Base-by-base conservation (phyloP, 2,329 filamentous ascomycete species). In the Aspergillus viridinutans region DNA sequence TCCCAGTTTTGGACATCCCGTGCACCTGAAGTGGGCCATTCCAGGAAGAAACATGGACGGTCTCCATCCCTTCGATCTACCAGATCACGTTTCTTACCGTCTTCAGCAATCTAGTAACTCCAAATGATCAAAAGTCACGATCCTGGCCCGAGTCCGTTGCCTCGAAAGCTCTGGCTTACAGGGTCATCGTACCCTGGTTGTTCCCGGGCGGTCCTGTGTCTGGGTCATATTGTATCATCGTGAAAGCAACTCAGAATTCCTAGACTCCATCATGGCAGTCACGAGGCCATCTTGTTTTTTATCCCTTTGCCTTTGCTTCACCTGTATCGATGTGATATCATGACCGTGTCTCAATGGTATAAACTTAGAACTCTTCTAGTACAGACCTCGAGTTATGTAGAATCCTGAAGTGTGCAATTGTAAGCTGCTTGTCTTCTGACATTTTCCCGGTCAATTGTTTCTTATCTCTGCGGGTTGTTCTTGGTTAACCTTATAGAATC, bases 211-310 rank as follows among this genome's bases (percentile, higher is more conserved):
- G 54, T 58, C 52, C 54, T 25, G 51, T 58, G 61, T 61, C 60
- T 66, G 59, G 65, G 58, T 61, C 61, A 57, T 63, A 45, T 62
- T 61, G 65, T 62, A 59, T 64, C 62, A 68, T 64, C 53, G 65
- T 65, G 63, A 66, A 63, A 64, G 56, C 62, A 65, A 50, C 58
- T 63, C 59, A 57, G 62, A 63, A 50, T 49, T n/a, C 50, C 53
- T 50, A 42, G 43, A 58, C 50, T 54, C 58, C 56, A 64, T 60
- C 58, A 45, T 61, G 53, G 49, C 28, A 40, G 64, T 69, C 68
- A 71, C 63, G 61, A 64, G 68, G 59, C 45, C 58, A 57, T 58
- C 50, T 56, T 58, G 50, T 59, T 62, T 63, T 57, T 57, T 60
- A 57, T 49, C 57, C 56, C 43, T 25, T 53, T 58, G 60, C 55